Percentiles rank a stretch among this genome's conserved stretches.
Conservation (phyloP, 2,329 filamentous ascomycete genomes). For the Scedosporium apiospermum region DNA sequence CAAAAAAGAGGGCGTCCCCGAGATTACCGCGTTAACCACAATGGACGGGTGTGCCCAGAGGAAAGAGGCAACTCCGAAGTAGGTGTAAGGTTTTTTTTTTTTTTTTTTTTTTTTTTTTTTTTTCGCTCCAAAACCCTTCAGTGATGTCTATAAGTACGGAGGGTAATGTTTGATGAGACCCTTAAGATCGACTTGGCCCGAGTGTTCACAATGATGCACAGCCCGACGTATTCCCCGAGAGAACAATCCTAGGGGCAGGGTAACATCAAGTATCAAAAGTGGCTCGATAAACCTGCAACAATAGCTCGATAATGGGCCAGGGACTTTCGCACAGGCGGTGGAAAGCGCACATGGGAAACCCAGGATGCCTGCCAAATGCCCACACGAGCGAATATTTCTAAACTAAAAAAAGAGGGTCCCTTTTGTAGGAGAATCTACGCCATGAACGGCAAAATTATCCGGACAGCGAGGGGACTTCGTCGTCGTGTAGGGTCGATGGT, state of each 20-base stretch:
- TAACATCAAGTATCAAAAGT: not conserved
- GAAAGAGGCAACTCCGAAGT: not conserved
- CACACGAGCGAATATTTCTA: too few relatives aligned
- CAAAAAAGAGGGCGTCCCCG: not conserved
- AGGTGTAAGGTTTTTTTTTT: not conserved
- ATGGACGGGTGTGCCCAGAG: not conserved
- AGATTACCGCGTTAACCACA: not conserved
- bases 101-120: not conserved
- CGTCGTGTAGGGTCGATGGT: too few relatives aligned
- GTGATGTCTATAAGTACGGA: not conserved
- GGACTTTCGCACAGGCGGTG: not conserved
- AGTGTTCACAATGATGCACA: not conserved
- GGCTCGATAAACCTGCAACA: not conserved
- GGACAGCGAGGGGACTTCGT: too few relatives aligned
- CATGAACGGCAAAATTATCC: too few relatives aligned
- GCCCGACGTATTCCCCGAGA: not conserved
- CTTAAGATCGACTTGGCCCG: not conserved
- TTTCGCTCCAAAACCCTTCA: not conserved
- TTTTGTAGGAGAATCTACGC: too few relatives aligned
- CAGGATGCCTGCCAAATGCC: not conserved
- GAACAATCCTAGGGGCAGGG: not conserved
- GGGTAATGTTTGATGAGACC: not conserved
- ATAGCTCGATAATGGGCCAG: not conserved
- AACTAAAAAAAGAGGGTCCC: too few relatives aligned
- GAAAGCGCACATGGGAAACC: too few relatives aligned